Evolutionary conservation across 345 rosid species (phyloP).

Genomic region (Rhizophora mangle): DNA sequence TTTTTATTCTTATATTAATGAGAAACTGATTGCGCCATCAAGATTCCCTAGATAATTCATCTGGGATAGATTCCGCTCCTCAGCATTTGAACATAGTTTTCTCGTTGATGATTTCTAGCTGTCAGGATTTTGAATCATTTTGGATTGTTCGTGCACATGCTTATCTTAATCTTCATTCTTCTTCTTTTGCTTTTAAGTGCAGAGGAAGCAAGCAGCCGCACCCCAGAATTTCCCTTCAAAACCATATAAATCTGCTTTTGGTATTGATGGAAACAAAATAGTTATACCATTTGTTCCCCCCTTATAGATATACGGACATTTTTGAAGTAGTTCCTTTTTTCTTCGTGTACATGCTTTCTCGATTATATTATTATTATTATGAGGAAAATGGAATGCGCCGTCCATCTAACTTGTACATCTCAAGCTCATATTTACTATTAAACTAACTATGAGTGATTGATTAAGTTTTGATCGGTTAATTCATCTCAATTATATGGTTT

Average conservation of each 20-base stretch:
- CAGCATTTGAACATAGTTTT: slow-evolving; percentile 15
- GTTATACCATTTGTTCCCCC: too few species aligned
- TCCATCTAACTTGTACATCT: too few species aligned
- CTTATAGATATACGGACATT: too few species aligned
- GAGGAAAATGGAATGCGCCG: too few species aligned
- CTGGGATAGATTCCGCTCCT: slow-evolving; percentile 23
- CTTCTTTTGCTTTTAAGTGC: background rate
- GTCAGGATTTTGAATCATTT: slow-evolving; percentile 17
- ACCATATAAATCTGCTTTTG: background rate
- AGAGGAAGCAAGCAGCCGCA: background rate
- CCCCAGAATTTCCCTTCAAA: background rate
- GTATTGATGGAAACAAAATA: too few species aligned
- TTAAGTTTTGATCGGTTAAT: too few species aligned
- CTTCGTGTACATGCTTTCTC: too few species aligned
- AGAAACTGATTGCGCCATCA: slow-evolving; percentile 19
- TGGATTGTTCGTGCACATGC: slow-evolving; percentile 18
- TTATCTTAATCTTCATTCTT: slow-evolving; percentile 16
- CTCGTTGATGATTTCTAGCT: slow-evolving; percentile 26
- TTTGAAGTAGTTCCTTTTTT: too few species aligned
- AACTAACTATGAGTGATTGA: too few species aligned
- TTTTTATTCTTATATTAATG: slow-evolving; percentile 5
- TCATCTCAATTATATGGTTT: too few species aligned
- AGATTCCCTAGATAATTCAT: slow-evolving; percentile 31
- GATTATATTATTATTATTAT: too few species aligned
- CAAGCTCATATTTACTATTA: too few species aligned